A percentile compares a stretch with the other conserved stretches of the same genome.
phyloP scores from a whole-genome alignment of 129 eudicot species.

The Centella asiatica region DNA sequence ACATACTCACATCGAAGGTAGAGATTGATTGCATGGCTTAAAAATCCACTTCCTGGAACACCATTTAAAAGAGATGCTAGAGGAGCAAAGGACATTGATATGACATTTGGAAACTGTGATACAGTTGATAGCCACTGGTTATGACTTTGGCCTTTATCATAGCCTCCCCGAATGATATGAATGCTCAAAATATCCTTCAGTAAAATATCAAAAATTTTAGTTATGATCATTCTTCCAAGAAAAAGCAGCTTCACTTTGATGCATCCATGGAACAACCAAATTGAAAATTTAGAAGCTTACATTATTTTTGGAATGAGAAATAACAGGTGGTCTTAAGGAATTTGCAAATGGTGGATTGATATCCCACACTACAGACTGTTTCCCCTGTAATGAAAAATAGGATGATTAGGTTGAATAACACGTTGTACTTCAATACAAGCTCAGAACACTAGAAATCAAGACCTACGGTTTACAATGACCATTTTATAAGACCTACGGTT shows the following conservation, averaged over 20 bases:
- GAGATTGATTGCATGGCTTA: conserved; percentile 88
- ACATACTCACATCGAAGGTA: conserved; percentile 82
- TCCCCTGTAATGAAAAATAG: conserved; percentile 34
- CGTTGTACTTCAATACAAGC: not conserved
- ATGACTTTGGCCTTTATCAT: conserved; percentile 76
- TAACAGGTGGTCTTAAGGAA: conserved; percentile 56
- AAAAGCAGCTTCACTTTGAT: not conserved
- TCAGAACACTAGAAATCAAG: not conserved
- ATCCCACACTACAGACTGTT: conserved; percentile 58
- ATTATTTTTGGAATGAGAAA: conserved; percentile 65
- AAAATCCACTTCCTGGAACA: conserved; percentile 81
- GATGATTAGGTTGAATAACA: conserved; percentile 8
- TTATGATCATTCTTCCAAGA: not conserved
- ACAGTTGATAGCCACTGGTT: conserved; percentile 85
- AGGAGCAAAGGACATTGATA: conserved; percentile 94
- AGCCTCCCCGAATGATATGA: conserved; percentile 74
- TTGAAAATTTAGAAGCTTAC: conserved; percentile 33
- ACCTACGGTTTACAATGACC: no score
- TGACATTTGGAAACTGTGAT: conserved; percentile 79
- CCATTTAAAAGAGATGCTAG: conserved; percentile 81
- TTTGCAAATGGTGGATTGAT: conserved; percentile 47
- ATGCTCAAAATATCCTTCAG: conserved; percentile 78
- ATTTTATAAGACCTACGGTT: no score
- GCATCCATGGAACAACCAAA: not conserved
- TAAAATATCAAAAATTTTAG: conserved; percentile 10